Base-by-base conservation (phyloP, 2,329 filamentous ascomycete genomes). In the Verticillium klebahnii region DNA sequence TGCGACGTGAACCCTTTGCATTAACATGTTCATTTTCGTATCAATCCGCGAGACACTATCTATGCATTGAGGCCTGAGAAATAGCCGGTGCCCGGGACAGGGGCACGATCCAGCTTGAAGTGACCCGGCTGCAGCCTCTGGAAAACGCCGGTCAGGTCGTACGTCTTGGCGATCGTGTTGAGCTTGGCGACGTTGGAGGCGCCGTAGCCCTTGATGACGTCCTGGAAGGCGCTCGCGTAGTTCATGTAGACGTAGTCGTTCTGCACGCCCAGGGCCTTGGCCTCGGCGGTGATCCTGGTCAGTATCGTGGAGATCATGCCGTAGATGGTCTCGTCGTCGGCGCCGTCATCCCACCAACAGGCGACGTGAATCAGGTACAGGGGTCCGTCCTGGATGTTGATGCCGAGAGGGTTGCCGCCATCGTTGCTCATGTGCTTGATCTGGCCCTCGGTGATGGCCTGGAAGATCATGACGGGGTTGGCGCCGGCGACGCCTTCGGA, bases 391-490 rank as follows among this genome's bases (percentile, higher is more conserved):
- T 70, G 62, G 2, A 66, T 62, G 9, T 70, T 64, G 4, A 78
- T 63, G 2, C 74, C 75, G 2, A 78, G 67, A 1, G 75, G 64
- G 60, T 78, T 79, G 31, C 75, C 74, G 1, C 76, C 77, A n/a
- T 71, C 70, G 59, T 74, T 73, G 55, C 64, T 64, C 63, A 78
- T 75, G 23, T 71, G 61, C 5, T 70, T 67, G 7, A 73, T 72
- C 63, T 76, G 68, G 40, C 72, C 71, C 7, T 70, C 70, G 0
- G 78, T 76, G 57, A 82, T 74, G 14, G 75, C 77, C 63, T 83
- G 79, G 57, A 77, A 69, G 58, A 68, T 67, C 52, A 67, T 71
- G 60, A 63, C 67, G 3, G 75, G 73, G 3, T 69, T 36, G 0
- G 70, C 64, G 2, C 68, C 71, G 1, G 66, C 54, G 11, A 70